Conservation (phyloP, 129 eudicot species). For the Lactuca saligna region DNA sequence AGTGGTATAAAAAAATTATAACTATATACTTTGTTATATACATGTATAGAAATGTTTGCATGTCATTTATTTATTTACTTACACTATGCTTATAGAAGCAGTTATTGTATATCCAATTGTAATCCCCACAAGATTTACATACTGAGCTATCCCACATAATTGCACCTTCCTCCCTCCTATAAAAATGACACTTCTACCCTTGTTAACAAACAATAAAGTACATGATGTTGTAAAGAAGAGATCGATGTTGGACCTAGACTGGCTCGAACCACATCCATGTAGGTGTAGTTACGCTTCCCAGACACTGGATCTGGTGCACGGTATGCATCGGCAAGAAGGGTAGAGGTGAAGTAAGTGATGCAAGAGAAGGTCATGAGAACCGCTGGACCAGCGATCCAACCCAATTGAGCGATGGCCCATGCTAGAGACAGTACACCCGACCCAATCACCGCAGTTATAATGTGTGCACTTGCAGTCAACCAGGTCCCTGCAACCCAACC, state of each 20-base stretch:
- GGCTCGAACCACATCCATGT: constrained; percentile 78
- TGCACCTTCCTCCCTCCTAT: constrained; percentile 79
- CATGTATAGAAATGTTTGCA: too few relatives aligned
- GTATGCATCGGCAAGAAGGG: constrained; percentile 66
- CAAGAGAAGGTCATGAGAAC: constrained; percentile 62
- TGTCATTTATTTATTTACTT: constrained; percentile 25
- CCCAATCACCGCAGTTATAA: constrained; percentile 94
- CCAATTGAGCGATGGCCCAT: constrained; percentile 89
- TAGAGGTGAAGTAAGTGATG: constrained; percentile 76
- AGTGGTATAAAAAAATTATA: too few relatives aligned
- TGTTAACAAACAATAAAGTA: neutral
- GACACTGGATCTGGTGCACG: constrained; percentile 65
- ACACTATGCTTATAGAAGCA: constrained; percentile 95
- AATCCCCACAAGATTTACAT: constrained; percentile 69
- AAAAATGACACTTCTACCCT: constrained; percentile 13
- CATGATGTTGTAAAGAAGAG: neutral
- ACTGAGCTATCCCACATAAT: constrained; percentile 88
- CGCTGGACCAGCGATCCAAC: constrained; percentile 79
- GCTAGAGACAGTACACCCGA: constrained; percentile 84
- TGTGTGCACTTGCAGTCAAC: constrained; percentile 83
- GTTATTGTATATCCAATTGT: constrained; percentile 96
- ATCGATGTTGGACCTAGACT: constrained; percentile 46
- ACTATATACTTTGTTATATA: too few relatives aligned
- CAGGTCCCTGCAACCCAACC: constrained; percentile 46
- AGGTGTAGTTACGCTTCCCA: constrained; percentile 79